Conservation (phyloP, 768 basidiomycete species). For the Mycena leptocephala region DNA sequence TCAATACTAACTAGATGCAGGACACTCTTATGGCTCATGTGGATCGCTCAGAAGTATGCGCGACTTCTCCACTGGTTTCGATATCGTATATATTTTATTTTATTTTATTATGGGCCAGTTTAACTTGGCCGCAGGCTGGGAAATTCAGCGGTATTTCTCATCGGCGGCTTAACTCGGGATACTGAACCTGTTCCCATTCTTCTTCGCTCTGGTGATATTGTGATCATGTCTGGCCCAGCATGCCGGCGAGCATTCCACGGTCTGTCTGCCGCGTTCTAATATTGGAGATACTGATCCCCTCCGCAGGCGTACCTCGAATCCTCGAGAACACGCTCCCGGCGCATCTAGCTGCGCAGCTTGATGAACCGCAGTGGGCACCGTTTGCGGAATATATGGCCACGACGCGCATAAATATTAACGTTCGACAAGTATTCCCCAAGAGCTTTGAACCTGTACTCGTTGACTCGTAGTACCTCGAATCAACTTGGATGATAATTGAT, state of each 20-base stretch:
- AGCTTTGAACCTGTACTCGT: conserved; percentile 62
- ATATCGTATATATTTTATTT: conserved; percentile 79
- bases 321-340: conserved; percentile 85
- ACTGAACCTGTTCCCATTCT: conserved; percentile 85
- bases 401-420: conserved; percentile 92
- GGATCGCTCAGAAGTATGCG: conserved; percentile 96
- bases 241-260: conserved; percentile 96
- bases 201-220: conserved; percentile 91
- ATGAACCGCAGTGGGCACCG: conserved; percentile 67
- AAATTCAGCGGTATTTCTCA: conserved; percentile 90
- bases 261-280: conserved; percentile 48
- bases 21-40: conserved; percentile 98
- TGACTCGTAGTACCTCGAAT: neutral
- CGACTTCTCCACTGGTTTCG: conserved; percentile 93
- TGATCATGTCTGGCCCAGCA: conserved; percentile 93
- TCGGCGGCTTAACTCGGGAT: conserved; percentile 88
- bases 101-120: neutral
- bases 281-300: neutral
- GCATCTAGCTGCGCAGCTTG: conserved; percentile 61
- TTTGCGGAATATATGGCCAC: conserved; percentile 77
- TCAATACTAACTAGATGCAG: conserved; percentile 46
- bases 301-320: conserved; percentile 89
- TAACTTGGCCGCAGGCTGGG: conserved; percentile 75
- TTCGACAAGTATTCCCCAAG: conserved; percentile 89
- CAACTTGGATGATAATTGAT: too few species aligned